Conservation (phyloP, 805 yeast species). For the Priceomyces fermenticarens region DNA sequence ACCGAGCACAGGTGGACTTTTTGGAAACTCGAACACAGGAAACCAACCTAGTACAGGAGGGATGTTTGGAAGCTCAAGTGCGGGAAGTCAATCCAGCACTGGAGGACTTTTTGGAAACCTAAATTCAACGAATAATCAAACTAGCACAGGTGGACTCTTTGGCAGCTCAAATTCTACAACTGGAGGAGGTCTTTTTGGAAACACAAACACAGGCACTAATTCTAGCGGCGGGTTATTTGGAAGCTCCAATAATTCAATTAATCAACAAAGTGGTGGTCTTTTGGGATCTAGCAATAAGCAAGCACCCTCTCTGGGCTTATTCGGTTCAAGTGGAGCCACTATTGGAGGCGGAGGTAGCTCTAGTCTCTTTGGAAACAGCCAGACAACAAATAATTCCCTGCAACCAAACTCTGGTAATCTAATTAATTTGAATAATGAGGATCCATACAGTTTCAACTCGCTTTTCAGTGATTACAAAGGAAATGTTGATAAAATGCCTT, state of each 20-base stretch:
- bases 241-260: constrained; percentile 4
- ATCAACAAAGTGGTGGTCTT: neutral
- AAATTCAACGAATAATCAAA: constrained; percentile 7
- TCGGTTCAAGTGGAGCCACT: constrained; percentile 8
- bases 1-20: constrained; percentile 22
- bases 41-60: neutral
- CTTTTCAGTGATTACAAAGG: constrained; percentile 20
- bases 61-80: constrained; percentile 2
- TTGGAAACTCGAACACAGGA: constrained; percentile 11
- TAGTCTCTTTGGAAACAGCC: neutral
- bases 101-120: constrained; percentile 12
- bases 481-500: constrained; percentile 24
- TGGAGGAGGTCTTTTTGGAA: constrained; percentile 25
- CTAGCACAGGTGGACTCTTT: constrained; percentile 17
- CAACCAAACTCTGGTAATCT: neutral
- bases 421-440: constrained; percentile 6
- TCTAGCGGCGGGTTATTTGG: neutral
- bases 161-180: constrained; percentile 15
- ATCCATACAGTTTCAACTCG: constrained; percentile 30
- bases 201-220: neutral
- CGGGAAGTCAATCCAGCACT: neutral
- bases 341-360: constrained; percentile 4
- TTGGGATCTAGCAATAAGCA: neutral
- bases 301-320: constrained; percentile 2
- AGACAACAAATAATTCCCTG: neutral